Evolutionary conservation across 163 green algal species (phyloP).

Genomic region (Prototheca cutis): DNA sequence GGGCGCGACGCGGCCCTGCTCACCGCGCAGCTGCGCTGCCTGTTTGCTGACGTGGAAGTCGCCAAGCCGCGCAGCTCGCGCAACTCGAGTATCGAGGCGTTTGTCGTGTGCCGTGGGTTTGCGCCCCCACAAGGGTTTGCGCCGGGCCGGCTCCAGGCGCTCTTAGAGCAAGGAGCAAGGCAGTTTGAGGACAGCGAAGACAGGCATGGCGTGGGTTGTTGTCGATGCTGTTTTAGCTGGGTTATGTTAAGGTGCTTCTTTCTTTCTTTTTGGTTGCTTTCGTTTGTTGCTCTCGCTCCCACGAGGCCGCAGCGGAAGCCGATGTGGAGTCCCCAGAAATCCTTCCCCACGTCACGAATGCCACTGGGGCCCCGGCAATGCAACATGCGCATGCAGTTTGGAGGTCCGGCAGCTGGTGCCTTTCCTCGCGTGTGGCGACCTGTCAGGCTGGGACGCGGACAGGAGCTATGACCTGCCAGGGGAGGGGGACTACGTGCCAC

Average conservation of each 20-base stretch:
- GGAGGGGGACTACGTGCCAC: constrained; percentile 25
- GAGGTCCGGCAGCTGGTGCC: neutral
- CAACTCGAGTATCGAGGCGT: constrained; percentile 91
- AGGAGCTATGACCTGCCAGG: constrained; percentile 51
- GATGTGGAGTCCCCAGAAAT: neutral
- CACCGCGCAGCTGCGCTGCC: constrained; percentile 75
- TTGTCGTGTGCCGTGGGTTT: constrained; percentile 89
- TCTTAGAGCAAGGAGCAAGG: constrained; percentile 35
- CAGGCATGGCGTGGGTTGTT: constrained; percentile 7
- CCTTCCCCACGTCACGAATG: neutral
- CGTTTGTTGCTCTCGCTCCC: too few species aligned
- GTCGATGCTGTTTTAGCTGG: too few species aligned
- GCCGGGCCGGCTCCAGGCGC: constrained; percentile 30
- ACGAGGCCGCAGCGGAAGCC: constrained; percentile 12
- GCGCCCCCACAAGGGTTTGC: constrained; percentile 54
- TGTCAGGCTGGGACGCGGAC: constrained; percentile 54
- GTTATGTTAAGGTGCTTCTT: too few species aligned
- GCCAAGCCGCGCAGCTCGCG: constrained; percentile 89
- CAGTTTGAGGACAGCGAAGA: constrained; percentile 5
- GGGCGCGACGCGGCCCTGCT: constrained; percentile 84
- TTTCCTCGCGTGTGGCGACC: constrained; percentile 8
- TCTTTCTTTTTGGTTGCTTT: too few species aligned
- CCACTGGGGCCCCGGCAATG: neutral
- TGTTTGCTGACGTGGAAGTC: constrained; percentile 85
- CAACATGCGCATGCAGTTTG: too few species aligned